These are phyloP conservation scores for Pholiota conissans DNA, from an alignment of 768 basidiomycete genomes.

Conservation along the genomic window DNA sequence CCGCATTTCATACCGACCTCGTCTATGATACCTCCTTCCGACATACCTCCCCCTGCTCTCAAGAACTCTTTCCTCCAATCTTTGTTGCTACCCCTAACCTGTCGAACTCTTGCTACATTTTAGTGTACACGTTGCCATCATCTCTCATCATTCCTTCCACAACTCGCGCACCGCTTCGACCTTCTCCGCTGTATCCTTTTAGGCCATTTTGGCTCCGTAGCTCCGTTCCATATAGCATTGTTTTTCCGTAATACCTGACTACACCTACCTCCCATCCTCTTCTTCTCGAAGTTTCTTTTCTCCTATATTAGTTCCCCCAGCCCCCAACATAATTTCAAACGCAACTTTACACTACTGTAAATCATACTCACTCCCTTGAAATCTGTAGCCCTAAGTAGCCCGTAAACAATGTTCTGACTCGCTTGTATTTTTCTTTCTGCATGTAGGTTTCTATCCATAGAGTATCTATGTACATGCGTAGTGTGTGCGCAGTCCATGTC, in stretches of 20 bases:
- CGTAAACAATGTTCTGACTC: not conserved
- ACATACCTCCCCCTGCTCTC: not conserved
- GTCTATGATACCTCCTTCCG: not conserved
- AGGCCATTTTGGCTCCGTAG: not conserved
- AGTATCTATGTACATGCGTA: not conserved
- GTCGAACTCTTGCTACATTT: not conserved
- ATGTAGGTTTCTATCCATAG: not conserved
- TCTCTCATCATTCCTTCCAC: constrained; percentile 1
- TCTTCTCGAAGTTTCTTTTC: not conserved
- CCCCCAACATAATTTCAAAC: not conserved
- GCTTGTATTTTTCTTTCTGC: not conserved
- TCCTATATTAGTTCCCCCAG: not conserved
- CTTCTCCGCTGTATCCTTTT: not conserved
- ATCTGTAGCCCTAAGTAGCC: not conserved
- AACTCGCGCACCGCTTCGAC: not conserved
- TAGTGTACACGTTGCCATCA: not conserved
- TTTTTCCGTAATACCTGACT: not conserved
- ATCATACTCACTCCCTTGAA: not conserved
- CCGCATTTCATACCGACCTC: not conserved
- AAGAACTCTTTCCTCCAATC: not conserved
- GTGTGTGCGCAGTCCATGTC: not conserved
- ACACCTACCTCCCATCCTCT: not conserved
- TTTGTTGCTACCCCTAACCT: not conserved
- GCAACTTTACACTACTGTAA: too few species aligned
- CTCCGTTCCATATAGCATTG: not conserved